phyloP scores from a whole-genome alignment of 2,329 filamentous ascomycete genomes.

The Monosporascus sp. region DNA sequence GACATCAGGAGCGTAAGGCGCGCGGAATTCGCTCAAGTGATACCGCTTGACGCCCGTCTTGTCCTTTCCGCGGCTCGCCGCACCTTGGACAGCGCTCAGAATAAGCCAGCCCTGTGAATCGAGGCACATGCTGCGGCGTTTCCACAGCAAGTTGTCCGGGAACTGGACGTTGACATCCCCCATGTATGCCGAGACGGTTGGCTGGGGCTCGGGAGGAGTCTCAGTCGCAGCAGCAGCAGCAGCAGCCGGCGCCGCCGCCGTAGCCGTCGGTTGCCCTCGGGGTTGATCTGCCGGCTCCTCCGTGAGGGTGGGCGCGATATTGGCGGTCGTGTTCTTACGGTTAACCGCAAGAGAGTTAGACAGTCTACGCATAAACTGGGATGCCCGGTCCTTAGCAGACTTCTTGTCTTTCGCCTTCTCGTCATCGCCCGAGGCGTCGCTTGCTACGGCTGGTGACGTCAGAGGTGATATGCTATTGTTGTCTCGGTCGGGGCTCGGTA shows the following conservation, averaged over 20 bases:
- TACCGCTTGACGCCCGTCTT: constrained; percentile 64
- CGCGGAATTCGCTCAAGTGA: constrained; percentile 77
- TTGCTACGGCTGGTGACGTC: constrained; percentile 36
- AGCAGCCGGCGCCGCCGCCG: constrained; percentile 6
- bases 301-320: constrained; percentile 45
- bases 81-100: constrained; percentile 62
- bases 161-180: constrained; percentile 97
- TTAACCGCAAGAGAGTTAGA: constrained; percentile 46
- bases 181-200: constrained; percentile 58
- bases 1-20: constrained; percentile 77
- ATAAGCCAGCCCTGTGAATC: constrained; percentile 80
- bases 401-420: constrained; percentile 39
- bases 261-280: too few species aligned
- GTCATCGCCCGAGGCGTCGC: constrained; percentile 43
- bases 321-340: constrained; percentile 39
- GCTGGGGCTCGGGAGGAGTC: constrained; percentile 18
- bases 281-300: constrained; percentile 39
- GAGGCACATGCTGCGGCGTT: constrained; percentile 81
- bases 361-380: constrained; percentile 54
- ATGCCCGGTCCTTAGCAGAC: constrained; percentile 40
- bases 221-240: constrained; percentile 18
- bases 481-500: constrained; percentile 42
- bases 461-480: constrained; percentile 14
- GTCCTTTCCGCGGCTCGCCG: constrained; percentile 48
- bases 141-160: constrained; percentile 93